These are phyloP conservation scores for Botrytis aclada DNA, from an alignment of 2,329 filamentous ascomycete genomes.

Conservation along the genomic window DNA sequence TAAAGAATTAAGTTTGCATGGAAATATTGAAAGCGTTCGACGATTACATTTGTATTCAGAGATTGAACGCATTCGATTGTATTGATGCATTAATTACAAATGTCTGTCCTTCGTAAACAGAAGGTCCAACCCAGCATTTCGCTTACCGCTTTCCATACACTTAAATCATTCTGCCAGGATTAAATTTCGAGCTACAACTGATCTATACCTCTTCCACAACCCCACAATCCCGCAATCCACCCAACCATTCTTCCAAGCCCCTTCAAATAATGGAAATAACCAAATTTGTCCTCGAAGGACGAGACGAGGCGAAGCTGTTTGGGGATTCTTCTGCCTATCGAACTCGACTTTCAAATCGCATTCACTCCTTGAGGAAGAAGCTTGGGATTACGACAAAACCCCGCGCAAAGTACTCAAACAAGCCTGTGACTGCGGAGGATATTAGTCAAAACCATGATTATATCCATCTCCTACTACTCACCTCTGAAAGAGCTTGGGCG, in stretches of 20 bases:
- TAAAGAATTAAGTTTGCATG: no score
- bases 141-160: not conserved
- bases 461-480: constrained; percentile 75
- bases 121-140: not conserved
- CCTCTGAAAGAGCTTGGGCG: constrained; percentile 88
- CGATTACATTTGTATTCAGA: no score
- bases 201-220: constrained; percentile 3
- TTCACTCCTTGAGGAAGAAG: constrained; percentile 81
- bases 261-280: constrained; percentile 53
- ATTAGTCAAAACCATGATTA: constrained; percentile 76
- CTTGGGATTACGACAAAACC: constrained; percentile 80
- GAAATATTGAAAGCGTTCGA: no score
- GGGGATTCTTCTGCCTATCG: constrained; percentile 89
- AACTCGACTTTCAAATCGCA: constrained; percentile 70
- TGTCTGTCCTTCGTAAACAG: no score
- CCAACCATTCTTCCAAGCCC: not conserved
- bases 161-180: not conserved
- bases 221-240: constrained; percentile 15
- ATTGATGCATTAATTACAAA: no score
- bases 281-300: constrained; percentile 71
- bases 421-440: constrained; percentile 70
- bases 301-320: constrained; percentile 80
- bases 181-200: not conserved
- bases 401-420: constrained; percentile 78
- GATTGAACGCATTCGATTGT: no score